Evolutionary conservation across 495 filamentous ascomycete genomes (phyloP), one percentile per base, ranked within the genome.

Genomic region (Rostrohypoxylon terebratum): DNA sequence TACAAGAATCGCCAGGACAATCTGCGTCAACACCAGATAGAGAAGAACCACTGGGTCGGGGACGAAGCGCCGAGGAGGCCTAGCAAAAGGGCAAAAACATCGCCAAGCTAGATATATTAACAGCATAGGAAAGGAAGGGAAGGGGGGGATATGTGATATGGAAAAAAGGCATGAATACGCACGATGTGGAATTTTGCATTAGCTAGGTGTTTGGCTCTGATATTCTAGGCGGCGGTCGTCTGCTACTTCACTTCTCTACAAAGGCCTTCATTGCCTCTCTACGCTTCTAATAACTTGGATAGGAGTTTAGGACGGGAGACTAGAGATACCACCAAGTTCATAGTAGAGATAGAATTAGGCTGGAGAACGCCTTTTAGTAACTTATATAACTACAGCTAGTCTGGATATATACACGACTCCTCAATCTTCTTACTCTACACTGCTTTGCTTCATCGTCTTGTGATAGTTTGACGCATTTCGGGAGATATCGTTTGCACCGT

Each of bases 1-100:
- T 86, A 85, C 59, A 84, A 81, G 73, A 86, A 85, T 71, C 81
- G 84, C 14, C 78, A 79, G 57, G 84, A 86, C 45, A 86, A 86
- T 57, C 66, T 86, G 66, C 75, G 80, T 48, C 84, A 86, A 71
- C 84, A 86, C 63, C 81, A 82, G 72, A 82, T 84, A 38, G 82
- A 86, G 54, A 85, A 85, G 76, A 80, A 77, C 4, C 84, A 86
- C 44, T 85, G 80, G 58, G 78, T 82, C 2, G 66, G 76, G 3
- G 81, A 79, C 31, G 82, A 82, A 31, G 77, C 80, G 3, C 66
- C 47, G 4, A 68, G 78, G 51, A 71, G 82, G 51, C 81, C 82
- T 5, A 83, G 76, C 45, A 85, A 84, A 73, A 77, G 83, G 71
- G 83, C 81, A 78, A 82, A 79, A 77, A 53, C 60, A 9, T 72